phyloP scores from a whole-genome alignment of 2,329 filamentous ascomycete genomes.

The Phialocephala sp. region DNA sequence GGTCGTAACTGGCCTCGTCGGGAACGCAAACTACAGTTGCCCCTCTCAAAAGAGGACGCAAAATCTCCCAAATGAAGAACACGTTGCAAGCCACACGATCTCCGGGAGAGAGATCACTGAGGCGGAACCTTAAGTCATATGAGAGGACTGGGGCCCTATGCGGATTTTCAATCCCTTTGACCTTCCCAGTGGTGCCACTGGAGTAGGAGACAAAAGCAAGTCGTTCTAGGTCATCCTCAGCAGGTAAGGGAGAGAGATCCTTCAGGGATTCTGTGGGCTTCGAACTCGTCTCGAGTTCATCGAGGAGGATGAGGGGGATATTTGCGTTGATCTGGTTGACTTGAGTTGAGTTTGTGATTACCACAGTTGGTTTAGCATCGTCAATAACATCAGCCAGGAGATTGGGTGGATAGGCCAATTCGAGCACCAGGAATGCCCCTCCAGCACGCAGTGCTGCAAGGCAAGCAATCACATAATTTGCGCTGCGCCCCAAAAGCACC shows the following conservation, averaged over 20 bases:
- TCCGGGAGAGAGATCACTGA: constrained; percentile 72
- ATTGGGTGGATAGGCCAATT: constrained; percentile 77
- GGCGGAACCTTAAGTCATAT: constrained; percentile 72
- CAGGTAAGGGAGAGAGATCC: constrained; percentile 56
- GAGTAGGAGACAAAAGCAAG: constrained; percentile 86
- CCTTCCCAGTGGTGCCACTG: constrained; percentile 80
- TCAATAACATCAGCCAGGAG: constrained; percentile 78
- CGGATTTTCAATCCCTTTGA: constrained; percentile 84
- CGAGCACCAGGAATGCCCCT: constrained; percentile 80
- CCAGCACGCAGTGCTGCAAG: constrained; percentile 79
- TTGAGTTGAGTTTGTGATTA: constrained; percentile 71
- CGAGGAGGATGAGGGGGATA: constrained; percentile 69
- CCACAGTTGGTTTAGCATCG: constrained; percentile 73
- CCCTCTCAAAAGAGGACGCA: constrained; percentile 76
- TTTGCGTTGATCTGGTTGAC: constrained; percentile 67
- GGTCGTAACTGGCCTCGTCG: constrained; percentile 79
- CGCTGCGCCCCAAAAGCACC: constrained; percentile 75
- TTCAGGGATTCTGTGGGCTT: constrained; percentile 40
- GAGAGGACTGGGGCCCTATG: constrained; percentile 76
- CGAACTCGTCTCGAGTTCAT: constrained; percentile 49
- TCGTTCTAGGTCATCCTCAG: constrained; percentile 72
- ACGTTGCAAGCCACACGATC: constrained; percentile 88
- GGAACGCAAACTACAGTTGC: constrained; percentile 78
- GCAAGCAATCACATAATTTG: constrained; percentile 80
- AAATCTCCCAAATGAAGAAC: constrained; percentile 86